Conservation (phyloP, 495 filamentous ascomycete species). For the Trichocladium uniseriatum region DNA sequence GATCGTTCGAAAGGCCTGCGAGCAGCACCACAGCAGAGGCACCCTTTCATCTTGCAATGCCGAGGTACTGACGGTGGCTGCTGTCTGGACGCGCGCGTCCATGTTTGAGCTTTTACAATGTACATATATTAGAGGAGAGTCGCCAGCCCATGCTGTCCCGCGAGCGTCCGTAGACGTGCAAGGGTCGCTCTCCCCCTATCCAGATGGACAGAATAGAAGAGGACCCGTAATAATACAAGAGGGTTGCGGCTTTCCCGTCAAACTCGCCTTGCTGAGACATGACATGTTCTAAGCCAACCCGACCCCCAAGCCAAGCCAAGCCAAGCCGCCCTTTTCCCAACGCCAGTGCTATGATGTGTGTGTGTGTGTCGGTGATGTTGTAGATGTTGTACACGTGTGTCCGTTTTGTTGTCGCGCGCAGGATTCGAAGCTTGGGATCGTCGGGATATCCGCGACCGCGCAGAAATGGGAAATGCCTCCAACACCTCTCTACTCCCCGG, state of each 20-base stretch:
- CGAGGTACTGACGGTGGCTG: too few relatives aligned
- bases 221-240: neutral
- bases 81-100: too few relatives aligned
- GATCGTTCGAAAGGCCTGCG: too few relatives aligned
- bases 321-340: neutral
- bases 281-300: neutral
- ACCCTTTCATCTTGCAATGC: too few relatives aligned
- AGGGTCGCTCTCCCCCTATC: too few relatives aligned
- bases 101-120: neutral
- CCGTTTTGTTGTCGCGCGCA: neutral
- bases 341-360: slow-evolving; percentile 9
- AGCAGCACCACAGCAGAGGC: too few relatives aligned
- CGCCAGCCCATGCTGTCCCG: neutral
- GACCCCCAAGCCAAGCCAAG: neutral
- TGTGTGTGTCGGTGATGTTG: neutral
- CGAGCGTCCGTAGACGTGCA: neutral
- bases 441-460: too few relatives aligned
- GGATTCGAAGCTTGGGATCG: neutral
- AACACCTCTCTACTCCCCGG: too few relatives aligned
- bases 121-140: slow-evolving; percentile 12
- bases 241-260: neutral
- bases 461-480: too few relatives aligned
- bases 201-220: neutral
- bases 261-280: neutral
- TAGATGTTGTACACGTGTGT: slow-evolving; percentile 9